These are phyloP conservation scores for Amanita muscaria DNA, from an alignment of 768 basidiomycete genomes.

Conservation along the genomic window DNA sequence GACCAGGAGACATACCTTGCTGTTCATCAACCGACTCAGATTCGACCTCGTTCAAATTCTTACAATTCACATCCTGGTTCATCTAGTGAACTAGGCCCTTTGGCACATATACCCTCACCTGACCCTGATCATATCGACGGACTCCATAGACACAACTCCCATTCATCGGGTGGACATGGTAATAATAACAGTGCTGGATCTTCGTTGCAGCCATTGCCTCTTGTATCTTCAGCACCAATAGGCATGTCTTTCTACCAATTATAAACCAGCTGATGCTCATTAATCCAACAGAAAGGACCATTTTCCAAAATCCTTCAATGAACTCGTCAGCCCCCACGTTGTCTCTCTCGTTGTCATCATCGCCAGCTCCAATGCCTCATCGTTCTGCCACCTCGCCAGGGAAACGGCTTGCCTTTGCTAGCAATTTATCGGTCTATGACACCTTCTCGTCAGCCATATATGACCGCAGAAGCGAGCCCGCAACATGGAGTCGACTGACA, in stretches of 20 bases:
- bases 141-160: slow-evolving; percentile 60
- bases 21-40: slow-evolving; percentile 38
- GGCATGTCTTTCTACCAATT: slow-evolving; percentile 24
- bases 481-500: slow-evolving; percentile 94
- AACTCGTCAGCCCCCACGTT: slow-evolving; percentile 90
- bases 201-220: slow-evolving; percentile 55
- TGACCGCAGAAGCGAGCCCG: slow-evolving; percentile 91
- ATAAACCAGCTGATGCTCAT: slow-evolving; percentile 24
- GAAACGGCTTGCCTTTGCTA: slow-evolving; percentile 82
- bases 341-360: slow-evolving; percentile 39
- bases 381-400: slow-evolving; percentile 61
- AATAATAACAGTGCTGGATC: slow-evolving; percentile 26
- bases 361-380: slow-evolving; percentile 50
- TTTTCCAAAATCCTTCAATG: slow-evolving; percentile 74
- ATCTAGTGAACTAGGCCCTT: slow-evolving; percentile 56
- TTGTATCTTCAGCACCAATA: slow-evolving; percentile 33
- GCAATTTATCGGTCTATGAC: slow-evolving; percentile 89
- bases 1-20: slow-evolving; percentile 49
- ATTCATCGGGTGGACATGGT: slow-evolving; percentile 40
- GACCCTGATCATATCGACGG: slow-evolving; percentile 85
- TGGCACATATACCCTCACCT: slow-evolving; percentile 74
- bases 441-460: slow-evolving; percentile 91
- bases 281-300: slow-evolving; percentile 36
- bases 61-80: slow-evolving; percentile 48
- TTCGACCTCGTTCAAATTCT: slow-evolving; percentile 74